Percentiles rank a stretch among this genome's conserved stretches.
Evolutionary conservation across 108 stramenopile genomes (phyloP).

Genomic region (Cyclotella sp.): DNA sequence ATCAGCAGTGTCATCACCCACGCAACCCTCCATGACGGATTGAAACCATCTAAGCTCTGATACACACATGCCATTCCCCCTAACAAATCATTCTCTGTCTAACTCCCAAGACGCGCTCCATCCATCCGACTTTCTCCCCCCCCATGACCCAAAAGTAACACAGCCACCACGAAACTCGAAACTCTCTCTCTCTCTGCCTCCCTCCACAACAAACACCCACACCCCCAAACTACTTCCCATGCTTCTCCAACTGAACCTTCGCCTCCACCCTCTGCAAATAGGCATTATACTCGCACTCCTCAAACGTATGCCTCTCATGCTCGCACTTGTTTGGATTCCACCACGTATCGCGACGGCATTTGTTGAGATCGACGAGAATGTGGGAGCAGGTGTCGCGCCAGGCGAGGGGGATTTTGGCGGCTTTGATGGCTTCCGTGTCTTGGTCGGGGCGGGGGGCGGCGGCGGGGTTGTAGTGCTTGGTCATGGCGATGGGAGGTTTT

Average conservation of each 20-base stretch:
- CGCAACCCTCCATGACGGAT: no score
- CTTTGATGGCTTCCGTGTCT: conserved; percentile 85
- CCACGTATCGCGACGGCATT: conserved; percentile 87
- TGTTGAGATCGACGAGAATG: conserved; percentile 87
- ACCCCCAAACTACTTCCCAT: conserved; percentile 14
- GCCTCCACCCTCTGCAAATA: conserved; percentile 83
- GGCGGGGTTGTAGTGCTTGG: conserved; percentile 62
- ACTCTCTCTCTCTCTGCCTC: neutral
- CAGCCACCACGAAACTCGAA: no score
- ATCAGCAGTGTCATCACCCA: no score
- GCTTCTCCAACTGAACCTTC: conserved; percentile 64
- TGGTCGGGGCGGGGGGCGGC: conserved; percentile 78
- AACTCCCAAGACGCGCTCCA: no score
- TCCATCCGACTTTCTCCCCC: no score
- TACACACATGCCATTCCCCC: no score
- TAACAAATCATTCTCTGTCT: no score
- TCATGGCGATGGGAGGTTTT: conserved; percentile 38
- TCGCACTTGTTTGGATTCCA: conserved; percentile 88
- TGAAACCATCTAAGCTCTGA: no score
- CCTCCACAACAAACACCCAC: no score
- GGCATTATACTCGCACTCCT: conserved; percentile 94
- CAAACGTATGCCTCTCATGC: conserved; percentile 94
- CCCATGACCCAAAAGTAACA: no score
- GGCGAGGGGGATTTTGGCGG: conserved; percentile 85
- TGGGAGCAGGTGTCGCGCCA: conserved; percentile 96